Base-by-base conservation (phyloP, 306 rosid genomes). In the Cicer arietinum region DNA sequence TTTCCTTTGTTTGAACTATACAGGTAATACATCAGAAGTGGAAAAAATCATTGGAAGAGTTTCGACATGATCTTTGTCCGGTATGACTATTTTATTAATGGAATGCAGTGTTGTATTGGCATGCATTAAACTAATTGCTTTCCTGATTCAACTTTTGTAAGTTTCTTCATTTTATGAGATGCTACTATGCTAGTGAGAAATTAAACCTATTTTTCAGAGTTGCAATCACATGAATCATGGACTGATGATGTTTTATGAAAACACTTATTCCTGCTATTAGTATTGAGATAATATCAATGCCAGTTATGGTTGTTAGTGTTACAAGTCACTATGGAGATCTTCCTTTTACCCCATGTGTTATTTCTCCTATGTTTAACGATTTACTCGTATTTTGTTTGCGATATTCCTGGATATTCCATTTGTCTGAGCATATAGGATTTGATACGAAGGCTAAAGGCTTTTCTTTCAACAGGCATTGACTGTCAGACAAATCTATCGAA, bases 1-100 rank as follows among this genome's bases (percentile, higher is more conserved):
- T 43, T 69, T 67, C 57, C 10, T 56, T 65, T 74, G 67, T 86
- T 83, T 54, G 69, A 84, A 69, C 77, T 80, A 41, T 65, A 7
- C 77, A 94, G 99, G 96, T 94, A 62, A 94, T 94, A 82, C 99
- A 92, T 84, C 99, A 94, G 90, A 92, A 94, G 87, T 84, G 93
- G 85, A 94, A 89, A 82, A 94, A 94, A 80, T 92, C 96, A 30
- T 82, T 94, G 71, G 96, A 88, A 14, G 99, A 92, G 81, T 92
- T 94, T 67, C 87, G 91, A 69, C 90, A 83, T 80, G 99, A 94
- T 87, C 99, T 92, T 72, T 94, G 99, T 84, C 96, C 95, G 84
- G 99, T 94, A 94, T 77, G 85, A 70, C 54, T 71, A 67, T 59
- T 67, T 18, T 79, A 8, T 77, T 75, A 59, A 46, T 71, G 14